Base-by-base conservation (phyloP, 2,329 filamentous ascomycete genomes). In the Emmonsiellopsis sp. region DNA sequence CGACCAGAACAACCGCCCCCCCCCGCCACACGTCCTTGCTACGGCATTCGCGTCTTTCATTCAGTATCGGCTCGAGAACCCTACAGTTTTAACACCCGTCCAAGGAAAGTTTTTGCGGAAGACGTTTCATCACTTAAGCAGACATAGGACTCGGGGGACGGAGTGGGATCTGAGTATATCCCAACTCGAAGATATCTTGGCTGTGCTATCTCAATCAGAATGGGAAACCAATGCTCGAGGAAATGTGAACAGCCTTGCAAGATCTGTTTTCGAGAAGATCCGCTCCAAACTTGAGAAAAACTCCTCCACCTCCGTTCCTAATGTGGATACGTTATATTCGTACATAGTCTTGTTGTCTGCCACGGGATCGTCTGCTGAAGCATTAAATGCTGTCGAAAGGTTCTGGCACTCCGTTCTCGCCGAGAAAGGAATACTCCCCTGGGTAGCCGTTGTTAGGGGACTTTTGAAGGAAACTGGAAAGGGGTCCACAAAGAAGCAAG, bases 31-130 rank as follows among this genome's bases (percentile, higher is more conserved):
- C n/a, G 81, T 87, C 35, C 73, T 95, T 2, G 69, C 81, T 0
- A 73, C 79, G 37, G 87, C 86, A 5, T 84, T 87, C 67, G 76
- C 73, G 53, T 71, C 76, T 8, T 84, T 91, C 58, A 83, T 92
- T 61, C 65, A 72, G 15, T 76, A 65, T 79, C 86, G 68, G 58
- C 73, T 54, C 61, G 71, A 61, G 70, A 73, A 57, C 63, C 73
- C 59, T 63, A 77, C 57, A 61, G 76, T 50, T 63, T 89, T 65
- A 82, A 88, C 68, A 76, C 81, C 61, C 77, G 84, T 42, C 54
- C 85, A 93, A 62, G 85, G 86, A 0, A 69, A 76, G n/a, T 74
- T 83, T 60, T 76, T 80, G 16, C 64, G 77, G 32, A 70, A 75
- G 40, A 81, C 89, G 43, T 79, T 88, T 55, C 70, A 78, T 20